phyloP scores from a whole-genome alignment of 805 yeast genomes.

The Kurtzmaniella fragi region DNA sequence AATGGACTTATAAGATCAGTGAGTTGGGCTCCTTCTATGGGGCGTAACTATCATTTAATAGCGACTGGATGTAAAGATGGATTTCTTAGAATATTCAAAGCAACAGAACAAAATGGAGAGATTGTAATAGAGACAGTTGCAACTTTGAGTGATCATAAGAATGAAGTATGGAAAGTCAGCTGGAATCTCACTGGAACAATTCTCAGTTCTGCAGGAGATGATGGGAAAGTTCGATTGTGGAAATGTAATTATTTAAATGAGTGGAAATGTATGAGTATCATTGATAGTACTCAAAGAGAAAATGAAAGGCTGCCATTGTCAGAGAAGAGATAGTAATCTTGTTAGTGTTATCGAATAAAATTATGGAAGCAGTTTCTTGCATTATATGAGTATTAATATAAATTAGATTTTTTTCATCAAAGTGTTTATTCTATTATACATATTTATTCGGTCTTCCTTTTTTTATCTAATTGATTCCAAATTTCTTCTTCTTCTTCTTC shows the following conservation, averaged over 20 bases:
- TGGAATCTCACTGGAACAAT: constrained; percentile 96
- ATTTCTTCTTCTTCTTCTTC: constrained; percentile 32
- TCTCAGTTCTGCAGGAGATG: constrained; percentile 91
- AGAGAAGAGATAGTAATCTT: no score
- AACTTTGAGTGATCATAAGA: constrained; percentile 69
- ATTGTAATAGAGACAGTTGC: constrained; percentile 56
- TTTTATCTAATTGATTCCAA: constrained; percentile 34
- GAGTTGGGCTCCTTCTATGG: constrained; percentile 97
- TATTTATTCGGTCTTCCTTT: constrained; percentile 13
- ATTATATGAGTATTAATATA: no score
- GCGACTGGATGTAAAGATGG: constrained; percentile 98
- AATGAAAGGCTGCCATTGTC: background rate
- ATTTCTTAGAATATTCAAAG: constrained; percentile 75
- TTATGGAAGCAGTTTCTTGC: no score
- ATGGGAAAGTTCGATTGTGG: constrained; percentile 89
- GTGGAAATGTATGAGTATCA: constrained; percentile 87
- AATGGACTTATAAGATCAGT: constrained; percentile 82
- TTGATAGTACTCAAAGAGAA: constrained; percentile 17
- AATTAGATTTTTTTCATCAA: background rate
- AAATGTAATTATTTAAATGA: constrained; percentile 80
- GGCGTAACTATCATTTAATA: constrained; percentile 76
- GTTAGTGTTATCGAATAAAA: no score
- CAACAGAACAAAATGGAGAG: constrained; percentile 41
- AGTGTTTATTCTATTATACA: constrained; percentile 27
- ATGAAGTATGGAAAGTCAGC: constrained; percentile 93